Evolutionary conservation across 73 alveolate genomes (phyloP).

Genomic region (Tetrahymena thermophila): DNA sequence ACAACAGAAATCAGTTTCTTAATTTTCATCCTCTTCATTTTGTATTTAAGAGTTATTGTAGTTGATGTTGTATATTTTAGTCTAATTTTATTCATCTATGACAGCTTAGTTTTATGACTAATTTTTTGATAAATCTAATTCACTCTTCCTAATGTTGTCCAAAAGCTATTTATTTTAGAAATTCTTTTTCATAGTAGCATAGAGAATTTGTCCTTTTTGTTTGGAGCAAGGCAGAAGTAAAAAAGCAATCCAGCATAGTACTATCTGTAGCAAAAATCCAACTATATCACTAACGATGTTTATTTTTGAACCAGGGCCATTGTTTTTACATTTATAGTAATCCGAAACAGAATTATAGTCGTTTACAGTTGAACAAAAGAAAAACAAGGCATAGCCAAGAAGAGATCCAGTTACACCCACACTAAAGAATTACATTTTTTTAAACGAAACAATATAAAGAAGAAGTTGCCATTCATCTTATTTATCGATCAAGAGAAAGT

Average conservation of each 20-base stretch:
- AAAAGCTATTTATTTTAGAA: background rate
- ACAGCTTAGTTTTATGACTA: background rate
- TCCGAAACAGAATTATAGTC: background rate
- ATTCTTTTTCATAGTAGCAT: background rate
- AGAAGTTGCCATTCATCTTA: background rate
- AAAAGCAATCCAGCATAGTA: background rate
- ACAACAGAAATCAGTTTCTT: background rate
- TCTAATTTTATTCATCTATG: background rate
- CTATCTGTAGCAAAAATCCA: background rate
- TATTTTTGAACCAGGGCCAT: background rate
- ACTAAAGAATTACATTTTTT: background rate
- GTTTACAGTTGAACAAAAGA: background rate
- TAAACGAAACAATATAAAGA: background rate
- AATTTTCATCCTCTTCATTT: background rate
- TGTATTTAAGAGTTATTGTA: background rate
- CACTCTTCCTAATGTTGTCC: background rate
- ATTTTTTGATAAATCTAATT: background rate
- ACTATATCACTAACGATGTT: background rate
- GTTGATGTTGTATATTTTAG: background rate
- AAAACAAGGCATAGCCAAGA: background rate
- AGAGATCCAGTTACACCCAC: background rate
- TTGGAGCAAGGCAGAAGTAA: background rate
- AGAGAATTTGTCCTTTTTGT: background rate
- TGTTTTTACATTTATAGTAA: background rate
- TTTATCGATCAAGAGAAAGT: background rate